phyloP scores from a whole-genome alignment of 129 eudicot genomes.

The Lactuca saligna region DNA sequence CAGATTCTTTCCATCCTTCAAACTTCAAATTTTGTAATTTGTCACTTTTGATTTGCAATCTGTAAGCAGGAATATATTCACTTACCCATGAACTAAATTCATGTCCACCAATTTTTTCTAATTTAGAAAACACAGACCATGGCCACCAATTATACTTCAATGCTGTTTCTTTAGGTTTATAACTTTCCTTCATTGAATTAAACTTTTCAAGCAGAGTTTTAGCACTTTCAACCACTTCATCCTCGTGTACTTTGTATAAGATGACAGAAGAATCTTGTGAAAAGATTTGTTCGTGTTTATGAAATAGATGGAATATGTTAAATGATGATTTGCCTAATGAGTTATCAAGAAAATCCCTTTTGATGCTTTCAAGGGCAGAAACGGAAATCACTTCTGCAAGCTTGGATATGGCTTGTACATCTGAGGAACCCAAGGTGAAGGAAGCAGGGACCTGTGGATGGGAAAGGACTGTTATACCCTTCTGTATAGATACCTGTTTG shows the following conservation, averaged over 20 bases:
- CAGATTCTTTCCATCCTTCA: conserved; percentile 68
- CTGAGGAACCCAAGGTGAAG: conserved; percentile 64
- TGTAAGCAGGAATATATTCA: conserved; percentile 75
- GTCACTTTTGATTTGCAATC: conserved; percentile 54
- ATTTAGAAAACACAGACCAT: conserved; percentile 37
- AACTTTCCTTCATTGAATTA: conserved; percentile 35
- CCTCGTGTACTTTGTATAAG: conserved; percentile 55
- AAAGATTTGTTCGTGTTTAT: conserved; percentile 42
- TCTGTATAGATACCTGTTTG: neutral
- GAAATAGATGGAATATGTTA: conserved; percentile 42
- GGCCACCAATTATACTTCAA: conserved; percentile 52
- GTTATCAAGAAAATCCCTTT: conserved; percentile 40
- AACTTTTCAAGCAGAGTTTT: conserved; percentile 55
- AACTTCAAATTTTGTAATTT: conserved; percentile 44
- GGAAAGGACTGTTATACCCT: neutral
- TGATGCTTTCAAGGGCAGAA: conserved; percentile 63
- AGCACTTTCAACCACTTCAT: conserved; percentile 67
- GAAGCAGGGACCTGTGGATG: conserved; percentile 71
- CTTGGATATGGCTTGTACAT: conserved; percentile 57
- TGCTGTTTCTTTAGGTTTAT: conserved; percentile 32
- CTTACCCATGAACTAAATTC: conserved; percentile 73
- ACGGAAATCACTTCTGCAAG: conserved; percentile 80
- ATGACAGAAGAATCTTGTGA: conserved; percentile 69
- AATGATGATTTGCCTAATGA: conserved; percentile 39
- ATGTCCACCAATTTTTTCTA: conserved; percentile 84